Evolutionary conservation across 139 green algal genomes (phyloP), one percentile per base, ranked within the genome.

Genomic region (Dunaliella primolecta): DNA sequence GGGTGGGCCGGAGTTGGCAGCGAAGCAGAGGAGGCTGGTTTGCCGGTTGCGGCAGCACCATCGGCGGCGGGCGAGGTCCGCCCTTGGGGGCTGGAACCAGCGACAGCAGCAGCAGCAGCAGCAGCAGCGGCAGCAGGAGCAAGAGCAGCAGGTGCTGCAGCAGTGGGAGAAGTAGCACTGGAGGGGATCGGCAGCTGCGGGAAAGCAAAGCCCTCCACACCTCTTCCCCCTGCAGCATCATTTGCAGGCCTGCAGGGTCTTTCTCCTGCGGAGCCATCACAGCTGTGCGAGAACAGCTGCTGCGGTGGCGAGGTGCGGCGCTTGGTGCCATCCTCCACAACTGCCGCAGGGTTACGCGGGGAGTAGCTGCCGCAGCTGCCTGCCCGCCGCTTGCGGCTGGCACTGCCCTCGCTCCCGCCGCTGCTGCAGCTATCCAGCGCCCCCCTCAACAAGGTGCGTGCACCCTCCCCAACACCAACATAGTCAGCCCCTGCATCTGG

Each of bases 311-410:
- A 92, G n/a, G 79, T 77, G 7, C 89, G 84, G 0, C 89, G 89
- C 70, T 92, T 92, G 34, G 79, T 72, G 30, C 75, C 78, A 24
- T 82, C 86, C 21, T 80, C 34, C 84, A 87, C 38, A 11, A 86
- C 83, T 24, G 83, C 86, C 3, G 83, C 79, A 76, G 88, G 75
- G 38, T 81, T 71, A n/a, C 79, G 78, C n/a, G 86, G 75, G 29
- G 81, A 89, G 11, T 85, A 88, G 31, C 84, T 80, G 3, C 81
- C 46, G n/a, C n/a, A n/a, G 46, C 46, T 64, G 46, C 7, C 88
- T 27, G 89, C 88, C 27, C 90, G 90, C 27, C 91, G 89, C 83
- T 94, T 94, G 0, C 86, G 74, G 34, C 32, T 83, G n/a, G n/a
- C 38, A 64, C 75, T 27, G 31, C 56, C 81, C 75, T 79, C 37